These are phyloP conservation scores for Colletotrichum brevisporum DNA, from an alignment of 2,329 filamentous ascomycete species.

Conservation along the genomic window DNA sequence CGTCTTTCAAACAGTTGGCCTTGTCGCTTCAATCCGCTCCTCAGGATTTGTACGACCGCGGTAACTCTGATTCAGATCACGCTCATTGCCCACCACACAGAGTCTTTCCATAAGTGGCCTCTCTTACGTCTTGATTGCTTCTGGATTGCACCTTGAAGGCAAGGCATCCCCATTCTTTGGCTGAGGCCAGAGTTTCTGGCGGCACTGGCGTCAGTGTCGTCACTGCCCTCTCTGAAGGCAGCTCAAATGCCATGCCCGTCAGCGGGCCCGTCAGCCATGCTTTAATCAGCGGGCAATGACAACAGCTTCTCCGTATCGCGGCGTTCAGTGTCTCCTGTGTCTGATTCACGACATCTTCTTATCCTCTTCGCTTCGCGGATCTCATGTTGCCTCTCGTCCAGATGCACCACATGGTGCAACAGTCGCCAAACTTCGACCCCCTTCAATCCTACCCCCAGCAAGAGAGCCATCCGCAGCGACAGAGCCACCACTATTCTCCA, in stretches of 20 bases:
- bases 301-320: constrained; percentile 42
- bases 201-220: constrained; percentile 41
- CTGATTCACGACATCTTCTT: constrained; percentile 38
- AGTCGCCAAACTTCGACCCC: constrained; percentile 56
- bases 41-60: too few relatives aligned
- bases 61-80: too few relatives aligned
- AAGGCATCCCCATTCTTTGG: constrained; percentile 10
- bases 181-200: constrained; percentile 29
- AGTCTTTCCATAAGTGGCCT: too few relatives aligned
- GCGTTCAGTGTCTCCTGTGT: constrained; percentile 42
- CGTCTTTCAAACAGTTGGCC: too few relatives aligned
- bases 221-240: constrained; percentile 41
- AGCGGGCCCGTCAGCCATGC: constrained; percentile 55
- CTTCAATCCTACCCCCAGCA: constrained; percentile 45
- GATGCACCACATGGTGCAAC: constrained; percentile 66
- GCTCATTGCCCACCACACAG: too few relatives aligned
- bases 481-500: constrained; percentile 44
- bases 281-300: constrained; percentile 61
- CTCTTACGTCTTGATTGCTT: too few relatives aligned
- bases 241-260: constrained; percentile 62
- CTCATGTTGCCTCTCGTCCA: constrained; percentile 67
- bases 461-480: constrained; percentile 33
- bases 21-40: too few relatives aligned
- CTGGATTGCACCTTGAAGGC: neutral
- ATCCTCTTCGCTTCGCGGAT: constrained; percentile 26